These are phyloP conservation scores for Caloboletus firmus DNA, from an alignment of 1,284 basidiomycete species.

Conservation along the genomic window DNA sequence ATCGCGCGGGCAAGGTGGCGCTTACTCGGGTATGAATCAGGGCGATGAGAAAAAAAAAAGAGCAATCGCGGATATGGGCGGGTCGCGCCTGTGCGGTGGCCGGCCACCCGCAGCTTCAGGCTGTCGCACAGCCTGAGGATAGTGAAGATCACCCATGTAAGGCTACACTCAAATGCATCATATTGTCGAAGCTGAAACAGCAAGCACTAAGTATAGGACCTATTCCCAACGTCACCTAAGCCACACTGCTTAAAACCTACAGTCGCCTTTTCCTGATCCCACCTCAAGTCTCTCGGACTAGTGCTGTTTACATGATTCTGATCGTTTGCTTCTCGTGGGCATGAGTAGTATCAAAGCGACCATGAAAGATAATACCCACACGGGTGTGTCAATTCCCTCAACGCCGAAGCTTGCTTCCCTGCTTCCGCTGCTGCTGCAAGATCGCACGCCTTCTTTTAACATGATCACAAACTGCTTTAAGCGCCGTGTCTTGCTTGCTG, in stretches of 20 bases:
- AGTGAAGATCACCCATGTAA: neutral
- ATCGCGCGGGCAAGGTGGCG: neutral
- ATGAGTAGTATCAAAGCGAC: neutral
- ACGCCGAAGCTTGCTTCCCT: too few species aligned
- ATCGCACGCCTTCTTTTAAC: neutral
- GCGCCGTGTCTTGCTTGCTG: rapidly evolving
- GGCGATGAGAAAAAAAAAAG: neutral
- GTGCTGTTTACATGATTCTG: neutral
- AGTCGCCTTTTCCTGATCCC: too few species aligned
- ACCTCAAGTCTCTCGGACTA: too few species aligned
- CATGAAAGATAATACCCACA: neutral
- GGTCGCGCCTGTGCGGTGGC: too few species aligned
- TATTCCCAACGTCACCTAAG: neutral
- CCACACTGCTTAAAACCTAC: neutral
- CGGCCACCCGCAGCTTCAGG: too few species aligned
- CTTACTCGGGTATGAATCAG: too few species aligned
- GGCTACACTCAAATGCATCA: neutral
- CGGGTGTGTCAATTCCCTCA: neutral
- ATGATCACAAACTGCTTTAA: rapidly evolving
- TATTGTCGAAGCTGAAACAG: neutral
- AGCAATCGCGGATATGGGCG: too few species aligned
- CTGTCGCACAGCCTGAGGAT: too few species aligned
- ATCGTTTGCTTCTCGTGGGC: neutral
- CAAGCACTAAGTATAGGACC: neutral
- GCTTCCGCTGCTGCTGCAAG: neutral